These are phyloP conservation scores for Rhodotorula sp. DNA, from an alignment of 1,284 basidiomycete genomes.

Conservation along the genomic window DNA sequence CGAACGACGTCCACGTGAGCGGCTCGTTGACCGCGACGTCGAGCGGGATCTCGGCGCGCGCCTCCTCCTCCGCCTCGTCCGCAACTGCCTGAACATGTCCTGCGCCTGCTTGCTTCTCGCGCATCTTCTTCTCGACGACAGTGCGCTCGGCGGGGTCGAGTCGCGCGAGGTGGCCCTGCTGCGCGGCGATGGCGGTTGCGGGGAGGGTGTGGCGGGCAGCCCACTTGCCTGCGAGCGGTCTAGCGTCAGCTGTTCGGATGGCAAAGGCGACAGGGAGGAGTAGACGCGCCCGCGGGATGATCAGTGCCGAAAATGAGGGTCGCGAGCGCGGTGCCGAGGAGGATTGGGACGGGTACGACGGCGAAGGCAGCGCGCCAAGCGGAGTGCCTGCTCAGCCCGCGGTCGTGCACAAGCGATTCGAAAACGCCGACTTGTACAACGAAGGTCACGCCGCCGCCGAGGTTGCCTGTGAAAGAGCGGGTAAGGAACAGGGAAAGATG, in stretches of 20 bases:
- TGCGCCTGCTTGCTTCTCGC: conserved; percentile 47
- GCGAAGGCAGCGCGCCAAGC: conserved; percentile 65
- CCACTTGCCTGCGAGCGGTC: conserved; percentile 55
- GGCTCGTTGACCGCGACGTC: conserved; percentile 61
- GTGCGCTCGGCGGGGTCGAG: conserved; percentile 49
- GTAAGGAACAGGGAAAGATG: no score
- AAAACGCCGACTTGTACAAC: conserved; percentile 62
- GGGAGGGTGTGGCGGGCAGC: conserved; percentile 58
- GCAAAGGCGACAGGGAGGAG: no score
- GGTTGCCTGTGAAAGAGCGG: conserved; percentile 54
- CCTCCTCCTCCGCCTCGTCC: conserved; percentile 15
- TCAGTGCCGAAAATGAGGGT: conserved; percentile 62
- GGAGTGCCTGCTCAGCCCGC: conserved; percentile 55
- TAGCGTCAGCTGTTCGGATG: conserved; percentile 47
- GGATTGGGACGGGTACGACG: conserved; percentile 62
- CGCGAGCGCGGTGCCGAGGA: conserved; percentile 57
- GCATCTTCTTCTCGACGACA: conserved; percentile 48
- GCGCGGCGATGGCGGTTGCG: conserved; percentile 51
- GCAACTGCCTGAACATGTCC: conserved; percentile 13
- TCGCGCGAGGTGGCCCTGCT: conserved; percentile 48
- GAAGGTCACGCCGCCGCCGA: conserved; percentile 59
- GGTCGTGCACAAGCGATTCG: conserved; percentile 52
- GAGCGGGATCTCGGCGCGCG: conserved; percentile 44
- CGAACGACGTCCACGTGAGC: conserved; percentile 54
- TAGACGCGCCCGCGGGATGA: conserved; percentile 53